Conservation (phyloP, 208 protist genomes). For the Crithidia bombi region DNA sequence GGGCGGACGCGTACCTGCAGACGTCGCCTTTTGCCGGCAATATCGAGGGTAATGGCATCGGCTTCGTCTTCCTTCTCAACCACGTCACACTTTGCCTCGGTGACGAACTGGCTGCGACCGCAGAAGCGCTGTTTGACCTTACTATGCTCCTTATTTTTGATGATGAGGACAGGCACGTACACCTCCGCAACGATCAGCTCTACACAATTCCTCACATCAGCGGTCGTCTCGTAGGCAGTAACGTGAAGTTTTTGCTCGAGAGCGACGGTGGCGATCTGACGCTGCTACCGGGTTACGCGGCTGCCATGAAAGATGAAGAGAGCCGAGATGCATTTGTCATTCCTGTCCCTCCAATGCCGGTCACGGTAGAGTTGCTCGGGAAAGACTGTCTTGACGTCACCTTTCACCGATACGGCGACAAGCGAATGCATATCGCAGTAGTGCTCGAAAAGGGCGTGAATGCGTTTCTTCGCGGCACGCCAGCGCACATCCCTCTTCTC, state of each 20-base stretch:
- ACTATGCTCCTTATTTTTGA: slow-evolving; percentile 45
- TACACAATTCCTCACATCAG: slow-evolving; percentile 44
- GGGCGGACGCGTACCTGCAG: slow-evolving; percentile 46
- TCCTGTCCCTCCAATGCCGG: slow-evolving; percentile 24
- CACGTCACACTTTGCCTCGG: slow-evolving; percentile 42
- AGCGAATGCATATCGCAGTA: slow-evolving; percentile 53
- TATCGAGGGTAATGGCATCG: slow-evolving; percentile 56
- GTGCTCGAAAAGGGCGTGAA: slow-evolving; percentile 39
- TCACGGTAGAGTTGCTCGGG: slow-evolving; percentile 38
- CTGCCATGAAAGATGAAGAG: slow-evolving; percentile 16
- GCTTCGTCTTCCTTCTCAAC: slow-evolving; percentile 41
- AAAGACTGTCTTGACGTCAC: slow-evolving; percentile 36
- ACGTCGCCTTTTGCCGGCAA: slow-evolving; percentile 46
- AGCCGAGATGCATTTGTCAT: slow-evolving; percentile 10
- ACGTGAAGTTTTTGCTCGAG: slow-evolving; percentile 29
- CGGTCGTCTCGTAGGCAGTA: slow-evolving; percentile 33
- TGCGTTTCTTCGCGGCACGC: slow-evolving; percentile 36
- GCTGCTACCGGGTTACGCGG: slow-evolving; percentile 20
- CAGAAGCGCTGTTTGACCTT: slow-evolving; percentile 55
- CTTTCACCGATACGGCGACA: slow-evolving; percentile 58
- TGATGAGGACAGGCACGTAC: slow-evolving; percentile 56
- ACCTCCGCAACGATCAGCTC: slow-evolving; percentile 42
- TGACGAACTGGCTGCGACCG: slow-evolving; percentile 35
- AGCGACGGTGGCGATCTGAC: slow-evolving; percentile 21
- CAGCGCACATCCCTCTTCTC: slow-evolving; percentile 37